Evolutionary conservation across 352 stramenopile genomes (phyloP).

Genomic region (Pythium coloratum): DNA sequence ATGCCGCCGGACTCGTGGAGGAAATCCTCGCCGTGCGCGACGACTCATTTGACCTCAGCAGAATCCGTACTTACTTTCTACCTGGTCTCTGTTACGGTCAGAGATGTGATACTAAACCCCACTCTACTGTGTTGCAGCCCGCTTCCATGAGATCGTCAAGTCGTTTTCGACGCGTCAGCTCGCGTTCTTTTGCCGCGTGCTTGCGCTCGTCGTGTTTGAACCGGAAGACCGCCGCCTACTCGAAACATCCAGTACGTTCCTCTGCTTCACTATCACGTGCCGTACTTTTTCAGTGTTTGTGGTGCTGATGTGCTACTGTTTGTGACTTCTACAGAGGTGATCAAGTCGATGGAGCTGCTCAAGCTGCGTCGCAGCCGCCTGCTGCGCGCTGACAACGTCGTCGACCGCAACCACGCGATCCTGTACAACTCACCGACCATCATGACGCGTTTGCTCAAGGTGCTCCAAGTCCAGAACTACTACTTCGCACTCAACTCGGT

Average conservation of each 20-base stretch:
- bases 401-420: conserved; percentile 94
- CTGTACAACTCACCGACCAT: conserved; percentile 85
- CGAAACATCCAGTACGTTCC: conserved; percentile 80
- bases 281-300: neutral
- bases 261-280: neutral
- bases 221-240: conserved; percentile 93
- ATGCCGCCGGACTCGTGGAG: conserved; percentile 88
- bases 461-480: conserved; percentile 84
- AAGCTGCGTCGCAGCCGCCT: conserved; percentile 81
- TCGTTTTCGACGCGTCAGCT: conserved; percentile 91
- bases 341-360: conserved; percentile 94
- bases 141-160: conserved; percentile 90
- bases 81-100: neutral
- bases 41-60: conserved; percentile 74
- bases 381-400: conserved; percentile 77
- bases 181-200: conserved; percentile 95
- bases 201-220: conserved; percentile 95
- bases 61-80: conserved; percentile 57
- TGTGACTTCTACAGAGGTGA: conserved; percentile 58
- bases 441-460: conserved; percentile 65
- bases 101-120: too few relatives aligned
- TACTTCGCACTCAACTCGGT: conserved; percentile 82
- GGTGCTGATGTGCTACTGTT: conserved; percentile 17
- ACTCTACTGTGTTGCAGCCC: conserved; percentile 47
- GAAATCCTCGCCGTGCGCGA: conserved; percentile 91